phyloP scores from a whole-genome alignment of 1,139 yeast species.

The Geotrichum fermentans region DNA sequence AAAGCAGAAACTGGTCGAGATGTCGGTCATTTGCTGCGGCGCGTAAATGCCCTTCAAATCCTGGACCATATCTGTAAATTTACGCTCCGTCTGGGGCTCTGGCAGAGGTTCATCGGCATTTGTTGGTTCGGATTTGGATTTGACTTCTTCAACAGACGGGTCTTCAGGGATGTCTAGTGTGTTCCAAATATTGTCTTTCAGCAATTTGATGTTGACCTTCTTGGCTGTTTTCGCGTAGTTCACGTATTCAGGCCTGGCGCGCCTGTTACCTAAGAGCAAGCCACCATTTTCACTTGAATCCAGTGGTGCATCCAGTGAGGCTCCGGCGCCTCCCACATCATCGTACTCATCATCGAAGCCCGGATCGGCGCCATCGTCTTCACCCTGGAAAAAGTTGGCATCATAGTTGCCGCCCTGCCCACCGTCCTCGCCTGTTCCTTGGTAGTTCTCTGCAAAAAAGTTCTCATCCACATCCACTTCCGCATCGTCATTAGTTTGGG shows the following conservation, averaged over 20 bases:
- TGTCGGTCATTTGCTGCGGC: slow-evolving; percentile 44
- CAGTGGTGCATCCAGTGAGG: not conserved
- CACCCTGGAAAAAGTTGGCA: slow-evolving; percentile 44
- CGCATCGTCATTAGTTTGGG: slow-evolving; percentile 14
- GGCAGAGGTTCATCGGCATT: not conserved
- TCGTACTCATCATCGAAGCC: slow-evolving; percentile 23
- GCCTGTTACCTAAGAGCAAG: slow-evolving; percentile 16
- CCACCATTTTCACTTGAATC: not conserved
- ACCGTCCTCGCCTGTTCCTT: slow-evolving; percentile 25
- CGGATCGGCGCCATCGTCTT: slow-evolving; percentile 29
- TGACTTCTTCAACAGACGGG: not conserved
- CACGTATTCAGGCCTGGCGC: slow-evolving; percentile 55
- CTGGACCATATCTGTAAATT: slow-evolving; percentile 47
- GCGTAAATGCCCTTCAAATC: slow-evolving; percentile 37
- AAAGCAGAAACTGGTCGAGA: slow-evolving; percentile 84
- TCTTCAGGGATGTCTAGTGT: slow-evolving; percentile 35
- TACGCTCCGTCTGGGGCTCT: slow-evolving; percentile 26
- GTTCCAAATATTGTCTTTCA: slow-evolving; percentile 83
- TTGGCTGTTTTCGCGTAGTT: slow-evolving; percentile 78
- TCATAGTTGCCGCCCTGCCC: slow-evolving; percentile 38
- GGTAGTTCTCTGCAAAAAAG: slow-evolving; percentile 58
- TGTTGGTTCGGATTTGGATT: not conserved
- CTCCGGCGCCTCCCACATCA: slow-evolving; percentile 22
- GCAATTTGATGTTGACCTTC: slow-evolving; percentile 70
- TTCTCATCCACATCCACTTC: slow-evolving; percentile 49